These are phyloP conservation scores for Colletotrichum orchidophilum DNA, from an alignment of 2,329 filamentous ascomycete species.

Conservation along the genomic window DNA sequence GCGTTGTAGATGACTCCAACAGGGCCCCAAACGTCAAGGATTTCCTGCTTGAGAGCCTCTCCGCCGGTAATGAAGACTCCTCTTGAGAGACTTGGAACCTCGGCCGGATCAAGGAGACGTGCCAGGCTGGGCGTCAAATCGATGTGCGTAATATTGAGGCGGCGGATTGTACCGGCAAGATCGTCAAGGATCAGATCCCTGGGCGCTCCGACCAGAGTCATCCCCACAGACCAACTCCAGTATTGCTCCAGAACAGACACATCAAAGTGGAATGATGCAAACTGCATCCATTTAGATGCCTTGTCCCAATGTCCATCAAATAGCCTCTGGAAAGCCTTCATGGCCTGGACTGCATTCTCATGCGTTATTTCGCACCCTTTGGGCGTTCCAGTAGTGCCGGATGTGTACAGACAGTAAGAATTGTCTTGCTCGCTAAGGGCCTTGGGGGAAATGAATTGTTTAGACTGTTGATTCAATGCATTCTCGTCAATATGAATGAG, in stretches of 20 bases:
- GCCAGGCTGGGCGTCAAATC: constrained; percentile 91
- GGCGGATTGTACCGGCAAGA: constrained; percentile 75
- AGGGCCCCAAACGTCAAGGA: constrained; percentile 85
- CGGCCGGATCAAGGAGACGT: constrained; percentile 78
- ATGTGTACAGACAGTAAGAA: constrained; percentile 89
- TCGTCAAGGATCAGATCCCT: constrained; percentile 89
- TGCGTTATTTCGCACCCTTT: constrained; percentile 92
- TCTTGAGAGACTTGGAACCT: constrained; percentile 80
- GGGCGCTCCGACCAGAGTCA: constrained; percentile 83
- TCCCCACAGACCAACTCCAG: constrained; percentile 93
- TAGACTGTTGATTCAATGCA: constrained; percentile 37
- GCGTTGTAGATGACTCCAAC: constrained; percentile 88
- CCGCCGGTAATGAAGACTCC: constrained; percentile 95
- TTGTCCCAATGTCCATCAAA: constrained; percentile 80
- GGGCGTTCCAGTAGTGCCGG: constrained; percentile 85
- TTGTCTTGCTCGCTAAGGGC: constrained; percentile 55
- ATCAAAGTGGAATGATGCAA: constrained; percentile 94
- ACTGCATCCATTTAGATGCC: constrained; percentile 86
- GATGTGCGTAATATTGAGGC: constrained; percentile 84
- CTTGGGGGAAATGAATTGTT: constrained; percentile 41
- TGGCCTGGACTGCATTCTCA: constrained; percentile 87
- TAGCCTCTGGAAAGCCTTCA: constrained; percentile 84
- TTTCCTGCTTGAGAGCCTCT: constrained; percentile 88
- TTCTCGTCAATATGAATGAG: constrained; percentile 46
- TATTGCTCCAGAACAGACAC: constrained; percentile 94